Base-by-base conservation (phyloP, 306 rosid species). In the Sechiopsis laciniata region DNA sequence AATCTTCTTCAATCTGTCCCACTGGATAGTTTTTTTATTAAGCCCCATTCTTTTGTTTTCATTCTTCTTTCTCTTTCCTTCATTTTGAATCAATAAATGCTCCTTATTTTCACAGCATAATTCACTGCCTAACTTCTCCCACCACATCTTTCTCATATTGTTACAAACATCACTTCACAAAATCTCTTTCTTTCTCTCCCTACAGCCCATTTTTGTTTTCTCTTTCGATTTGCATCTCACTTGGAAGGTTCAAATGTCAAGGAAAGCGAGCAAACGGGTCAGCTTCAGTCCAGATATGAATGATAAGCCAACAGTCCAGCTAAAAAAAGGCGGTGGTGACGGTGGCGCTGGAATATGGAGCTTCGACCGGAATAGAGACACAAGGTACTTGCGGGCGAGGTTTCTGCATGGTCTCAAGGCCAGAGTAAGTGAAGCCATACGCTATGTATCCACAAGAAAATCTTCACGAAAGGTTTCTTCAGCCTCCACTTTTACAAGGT, bases 381-480 rank as follows among this genome's bases (percentile, higher is more conserved):
- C 84, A 5, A 64, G 73, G 68, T 58, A 85, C 75, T 80, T 87
- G 61, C 86, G 94, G 0, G 84, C 85, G 7, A 83, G 80, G 56
- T 78, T 91, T 69, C 80, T 94, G 26, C 83, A 85, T 19, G 56
- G 83, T 68, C 85, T 91, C 11, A 89, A 83, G 86, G 81, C 84
- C 21, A 94, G 88, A 80, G 84, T 87, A 73, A 87, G 80, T 0
- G 83, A 72, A 79, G 92, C 92, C 57, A 74, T 88, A 22, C 72
- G 78, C 52, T 72, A 78, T 72, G 81, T 86, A 52, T 84, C 90
- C 7, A 50, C 80, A 69, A 83, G 87, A 74, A 86, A 82, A 73
- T 79, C 91, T 22, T 90, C 88, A 2, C 76, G 89, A 66, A 89
- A 86, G 86, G 89, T 90, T 71, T 87, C 95, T 75, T 84, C 97